These are phyloP conservation scores for Boletus rex-veris DNA, from an alignment of 768 basidiomycete species.

Conservation along the genomic window DNA sequence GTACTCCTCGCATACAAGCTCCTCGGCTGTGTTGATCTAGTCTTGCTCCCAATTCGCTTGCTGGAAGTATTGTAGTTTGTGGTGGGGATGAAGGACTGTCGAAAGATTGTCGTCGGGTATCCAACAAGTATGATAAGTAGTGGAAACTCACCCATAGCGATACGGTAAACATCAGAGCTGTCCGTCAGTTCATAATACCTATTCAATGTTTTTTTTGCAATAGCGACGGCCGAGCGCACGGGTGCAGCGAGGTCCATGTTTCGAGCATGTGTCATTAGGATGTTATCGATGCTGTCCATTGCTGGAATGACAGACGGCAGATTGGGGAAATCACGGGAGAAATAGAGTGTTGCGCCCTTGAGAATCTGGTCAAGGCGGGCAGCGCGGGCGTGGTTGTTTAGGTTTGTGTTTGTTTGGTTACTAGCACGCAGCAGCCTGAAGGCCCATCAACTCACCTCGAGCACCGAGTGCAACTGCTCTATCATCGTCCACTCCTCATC, in stretches of 20 bases:
- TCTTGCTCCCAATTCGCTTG: background rate
- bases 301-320: background rate
- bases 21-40: background rate
- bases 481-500: conserved; percentile 34
- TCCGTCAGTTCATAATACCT: too few relatives aligned
- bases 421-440: too few relatives aligned
- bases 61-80: background rate
- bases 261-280: background rate
- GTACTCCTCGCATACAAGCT: background rate
- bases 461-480: conserved; percentile 27
- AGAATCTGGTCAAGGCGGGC: too few relatives aligned
- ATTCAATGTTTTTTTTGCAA: too few relatives aligned
- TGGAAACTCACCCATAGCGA: too few relatives aligned
- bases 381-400: background rate
- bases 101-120: too few relatives aligned
- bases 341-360: background rate
- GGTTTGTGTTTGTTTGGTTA: too few relatives aligned
- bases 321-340: background rate
- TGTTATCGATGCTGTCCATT: background rate
- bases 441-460: conserved; percentile 24
- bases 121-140: too few relatives aligned
- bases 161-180: too few relatives aligned
- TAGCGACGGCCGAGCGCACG: too few relatives aligned
- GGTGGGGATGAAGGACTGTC: too few relatives aligned
- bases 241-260: too few relatives aligned